Percentiles rank a stretch among this genome's conserved stretches.
These are phyloP conservation scores for Penicillium palitans DNA, from an alignment of 2,329 filamentous ascomycete genomes.

Conservation along the genomic window DNA sequence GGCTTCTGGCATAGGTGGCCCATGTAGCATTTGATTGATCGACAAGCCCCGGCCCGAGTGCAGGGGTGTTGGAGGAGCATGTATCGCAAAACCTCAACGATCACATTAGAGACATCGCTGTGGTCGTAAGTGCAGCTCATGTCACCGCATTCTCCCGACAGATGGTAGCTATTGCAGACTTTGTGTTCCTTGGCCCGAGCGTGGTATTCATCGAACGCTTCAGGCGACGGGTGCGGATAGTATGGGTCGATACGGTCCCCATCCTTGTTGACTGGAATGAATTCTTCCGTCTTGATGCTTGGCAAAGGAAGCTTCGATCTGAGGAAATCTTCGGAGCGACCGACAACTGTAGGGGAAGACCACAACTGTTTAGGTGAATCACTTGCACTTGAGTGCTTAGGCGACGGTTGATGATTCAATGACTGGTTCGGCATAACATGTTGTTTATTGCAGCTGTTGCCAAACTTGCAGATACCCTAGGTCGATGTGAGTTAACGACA, in stretches of 20 bases:
- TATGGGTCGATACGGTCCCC: constrained; percentile 51
- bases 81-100: constrained; percentile 46
- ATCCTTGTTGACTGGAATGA: constrained; percentile 50
- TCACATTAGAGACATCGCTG: constrained; percentile 40
- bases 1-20: constrained; percentile 47
- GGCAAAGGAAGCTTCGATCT: constrained; percentile 19
- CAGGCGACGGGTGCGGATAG: constrained; percentile 37
- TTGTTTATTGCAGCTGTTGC: constrained; percentile 33
- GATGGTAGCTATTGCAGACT: constrained; percentile 53
- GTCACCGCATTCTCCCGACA: constrained; percentile 44
- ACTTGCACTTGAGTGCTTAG: constrained; percentile 19
- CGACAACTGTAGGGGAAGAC: constrained; percentile 13
- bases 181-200: constrained; percentile 42
- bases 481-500: constrained; percentile 1
- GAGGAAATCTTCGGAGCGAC: constrained; percentile 26
- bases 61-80: constrained; percentile 50
- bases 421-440: constrained; percentile 31
- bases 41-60: constrained; percentile 42
- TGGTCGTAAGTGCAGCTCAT: constrained; percentile 50
- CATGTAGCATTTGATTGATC: constrained; percentile 45
- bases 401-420: constrained; percentile 18
- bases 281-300: constrained; percentile 23
- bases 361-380: constrained; percentile 19
- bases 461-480: constrained; percentile 37
- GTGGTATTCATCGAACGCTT: constrained; percentile 45